Percentiles rank a stretch among this genome's conserved stretches.
These are phyloP conservation scores for Candida fluviatilis DNA, from an alignment of 805 yeast genomes.

Conservation along the genomic window DNA sequence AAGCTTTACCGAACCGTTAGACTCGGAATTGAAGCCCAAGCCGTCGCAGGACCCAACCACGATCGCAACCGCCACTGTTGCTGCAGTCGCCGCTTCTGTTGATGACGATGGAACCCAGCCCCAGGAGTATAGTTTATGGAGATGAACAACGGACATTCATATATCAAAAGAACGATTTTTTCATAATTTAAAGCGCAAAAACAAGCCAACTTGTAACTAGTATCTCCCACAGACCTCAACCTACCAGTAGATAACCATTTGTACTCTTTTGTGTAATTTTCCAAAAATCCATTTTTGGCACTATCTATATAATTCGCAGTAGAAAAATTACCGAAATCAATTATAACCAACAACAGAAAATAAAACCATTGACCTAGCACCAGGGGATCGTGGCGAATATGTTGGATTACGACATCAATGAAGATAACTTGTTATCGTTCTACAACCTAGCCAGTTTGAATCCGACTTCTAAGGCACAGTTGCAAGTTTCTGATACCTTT, in stretches of 20 bases:
- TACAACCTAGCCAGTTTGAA: constrained; percentile 24
- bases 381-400: no score
- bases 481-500: constrained; percentile 12
- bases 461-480: constrained; percentile 16
- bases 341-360: no score
- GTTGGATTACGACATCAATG: constrained; percentile 31
- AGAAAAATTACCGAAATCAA: no score
- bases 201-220: no score
- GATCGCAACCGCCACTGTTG: constrained; percentile 37
- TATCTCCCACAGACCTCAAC: no score
- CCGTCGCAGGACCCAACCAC: constrained; percentile 20
- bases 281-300: no score
- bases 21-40: constrained; percentile 8
- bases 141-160: constrained; percentile 13
- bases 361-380: no score
- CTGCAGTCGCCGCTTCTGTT: constrained; percentile 28
- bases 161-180: neutral
- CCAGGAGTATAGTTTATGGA: constrained; percentile 35
- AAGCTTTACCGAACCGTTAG: neutral
- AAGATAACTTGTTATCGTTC: constrained; percentile 23
- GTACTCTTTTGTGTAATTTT: no score
- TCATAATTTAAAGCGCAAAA: no score
- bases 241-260: no score
- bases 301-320: no score
- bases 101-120: constrained; percentile 26